Percentiles rank a stretch among this genome's conserved stretches.
These are phyloP conservation scores for Sugiyamaella valdiviana DNA, from an alignment of 805 yeast genomes.

Conservation along the genomic window DNA sequence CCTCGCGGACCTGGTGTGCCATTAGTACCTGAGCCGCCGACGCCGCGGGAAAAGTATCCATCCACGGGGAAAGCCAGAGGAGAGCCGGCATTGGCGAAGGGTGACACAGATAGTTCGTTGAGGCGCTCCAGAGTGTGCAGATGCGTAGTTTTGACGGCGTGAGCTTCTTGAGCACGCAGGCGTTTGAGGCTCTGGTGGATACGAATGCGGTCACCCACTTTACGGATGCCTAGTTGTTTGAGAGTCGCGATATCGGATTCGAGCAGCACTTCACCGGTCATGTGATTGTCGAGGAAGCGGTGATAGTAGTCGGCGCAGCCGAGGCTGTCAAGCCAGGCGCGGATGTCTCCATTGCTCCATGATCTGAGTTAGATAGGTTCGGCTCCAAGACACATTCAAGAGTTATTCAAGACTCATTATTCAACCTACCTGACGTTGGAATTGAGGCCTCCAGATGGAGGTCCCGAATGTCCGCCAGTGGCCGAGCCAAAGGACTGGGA, in stretches of 20 bases:
- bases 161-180: slow-evolving; percentile 28
- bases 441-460: neutral
- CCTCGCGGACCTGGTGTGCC: neutral
- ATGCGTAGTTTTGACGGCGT: neutral
- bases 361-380: neutral
- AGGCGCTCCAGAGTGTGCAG: slow-evolving; percentile 10
- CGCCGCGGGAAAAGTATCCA: slow-evolving; percentile 4
- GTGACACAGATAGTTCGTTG: slow-evolving; percentile 17
- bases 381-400: too few species aligned
- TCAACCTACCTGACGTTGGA: neutral
- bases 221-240: slow-evolving; percentile 64
- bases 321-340: slow-evolving; percentile 30
- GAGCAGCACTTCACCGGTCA: slow-evolving; percentile 49
- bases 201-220: slow-evolving; percentile 77
- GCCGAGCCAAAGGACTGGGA: neutral
- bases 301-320: slow-evolving; percentile 26
- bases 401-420: too few species aligned
- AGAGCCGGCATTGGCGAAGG: slow-evolving; percentile 12
- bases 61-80: slow-evolving; percentile 1
- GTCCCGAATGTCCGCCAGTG: neutral
- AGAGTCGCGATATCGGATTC: slow-evolving; percentile 60
- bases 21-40: neutral
- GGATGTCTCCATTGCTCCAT: slow-evolving; percentile 28
- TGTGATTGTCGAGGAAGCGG: slow-evolving; percentile 40
- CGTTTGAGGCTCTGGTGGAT: slow-evolving; percentile 53